These are phyloP conservation scores for Rhinocladiella similis DNA, from an alignment of 2,329 filamentous ascomycete genomes.

Conservation along the genomic window DNA sequence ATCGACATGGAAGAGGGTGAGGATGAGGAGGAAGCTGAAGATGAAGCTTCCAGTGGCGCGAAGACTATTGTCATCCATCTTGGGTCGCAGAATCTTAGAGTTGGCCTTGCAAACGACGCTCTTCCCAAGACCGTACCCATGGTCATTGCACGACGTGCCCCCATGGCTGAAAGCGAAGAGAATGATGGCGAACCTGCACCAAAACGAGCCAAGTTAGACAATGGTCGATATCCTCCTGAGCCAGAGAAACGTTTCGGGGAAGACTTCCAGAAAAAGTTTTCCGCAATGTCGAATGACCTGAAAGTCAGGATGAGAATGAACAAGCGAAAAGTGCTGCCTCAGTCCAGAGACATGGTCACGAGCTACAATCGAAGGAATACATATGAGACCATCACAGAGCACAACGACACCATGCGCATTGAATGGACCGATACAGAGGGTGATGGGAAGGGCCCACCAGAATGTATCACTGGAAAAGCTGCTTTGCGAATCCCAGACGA, in stretches of 20 bases:
- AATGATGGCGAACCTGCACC: slow-evolving; percentile 75
- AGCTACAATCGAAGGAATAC: slow-evolving; percentile 88
- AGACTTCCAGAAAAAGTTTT: slow-evolving; percentile 71
- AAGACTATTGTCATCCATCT: slow-evolving; percentile 95
- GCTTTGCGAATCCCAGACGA: slow-evolving; percentile 86
- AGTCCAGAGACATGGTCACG: slow-evolving; percentile 91
- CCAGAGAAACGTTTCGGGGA: slow-evolving; percentile 84
- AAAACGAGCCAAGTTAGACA: slow-evolving; percentile 62
- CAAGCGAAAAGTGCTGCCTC: slow-evolving; percentile 93
- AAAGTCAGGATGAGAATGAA: slow-evolving; percentile 89
- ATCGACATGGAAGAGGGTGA: slow-evolving; percentile 60
- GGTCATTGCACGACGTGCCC: slow-evolving; percentile 79
- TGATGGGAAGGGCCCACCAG: slow-evolving; percentile 58
- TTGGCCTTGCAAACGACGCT: slow-evolving; percentile 93
- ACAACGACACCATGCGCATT: slow-evolving; percentile 90
- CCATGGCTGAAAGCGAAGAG: slow-evolving; percentile 79
- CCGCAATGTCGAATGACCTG: slow-evolving; percentile 79
- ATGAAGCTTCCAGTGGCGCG: slow-evolving; percentile 70
- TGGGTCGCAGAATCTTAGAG: slow-evolving; percentile 90
- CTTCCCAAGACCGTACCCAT: slow-evolving; percentile 92
- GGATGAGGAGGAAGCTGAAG: slow-evolving; percentile 49
- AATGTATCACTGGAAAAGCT: slow-evolving; percentile 77
- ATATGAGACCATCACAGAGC: slow-evolving; percentile 84
- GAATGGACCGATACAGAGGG: slow-evolving; percentile 86
- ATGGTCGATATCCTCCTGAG: slow-evolving; percentile 45